Conservation (phyloP, 2,329 filamentous ascomycete species). For the Daldinia eschscholtzii region DNA sequence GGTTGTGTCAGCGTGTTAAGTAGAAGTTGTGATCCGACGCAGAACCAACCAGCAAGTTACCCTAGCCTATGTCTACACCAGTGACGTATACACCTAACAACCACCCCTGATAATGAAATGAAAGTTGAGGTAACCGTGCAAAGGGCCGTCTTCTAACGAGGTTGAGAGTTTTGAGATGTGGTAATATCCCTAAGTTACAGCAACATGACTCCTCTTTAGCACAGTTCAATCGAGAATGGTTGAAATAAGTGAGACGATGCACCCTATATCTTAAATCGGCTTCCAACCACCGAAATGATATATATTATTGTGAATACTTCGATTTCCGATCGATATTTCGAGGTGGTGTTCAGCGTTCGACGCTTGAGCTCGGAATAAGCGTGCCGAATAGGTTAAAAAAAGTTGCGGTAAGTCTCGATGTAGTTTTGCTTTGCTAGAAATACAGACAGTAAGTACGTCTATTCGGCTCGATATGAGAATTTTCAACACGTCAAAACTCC, state of each 20-base stretch:
- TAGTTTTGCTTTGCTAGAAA: slow-evolving; percentile 28
- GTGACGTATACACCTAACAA: slow-evolving; percentile 10
- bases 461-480: slow-evolving; percentile 27
- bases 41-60: slow-evolving; percentile 12
- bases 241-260: slow-evolving; percentile 5
- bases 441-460: slow-evolving; percentile 15
- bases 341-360: slow-evolving; percentile 13
- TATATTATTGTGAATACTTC: slow-evolving; percentile 11
- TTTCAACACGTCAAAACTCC: slow-evolving; percentile 12
- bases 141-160: slow-evolving; percentile 26
- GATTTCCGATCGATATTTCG: slow-evolving; percentile 24
- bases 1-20: background rate
- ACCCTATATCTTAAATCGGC: background rate
- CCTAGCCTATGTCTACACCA: background rate
- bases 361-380: slow-evolving; percentile 26
- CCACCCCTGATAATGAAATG: slow-evolving; percentile 6
- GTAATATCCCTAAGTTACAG: slow-evolving; percentile 31
- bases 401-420: slow-evolving; percentile 39
- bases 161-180: slow-evolving; percentile 27
- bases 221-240: slow-evolving; percentile 32
- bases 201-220: slow-evolving; percentile 37
- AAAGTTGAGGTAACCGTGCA: slow-evolving; percentile 10
- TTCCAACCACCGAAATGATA: background rate
- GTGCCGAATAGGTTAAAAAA: slow-evolving; percentile 42
- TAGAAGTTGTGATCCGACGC: slow-evolving; percentile 18